phyloP scores from a whole-genome alignment of 148 eudicot genomes.

The Bassia scoparia region DNA sequence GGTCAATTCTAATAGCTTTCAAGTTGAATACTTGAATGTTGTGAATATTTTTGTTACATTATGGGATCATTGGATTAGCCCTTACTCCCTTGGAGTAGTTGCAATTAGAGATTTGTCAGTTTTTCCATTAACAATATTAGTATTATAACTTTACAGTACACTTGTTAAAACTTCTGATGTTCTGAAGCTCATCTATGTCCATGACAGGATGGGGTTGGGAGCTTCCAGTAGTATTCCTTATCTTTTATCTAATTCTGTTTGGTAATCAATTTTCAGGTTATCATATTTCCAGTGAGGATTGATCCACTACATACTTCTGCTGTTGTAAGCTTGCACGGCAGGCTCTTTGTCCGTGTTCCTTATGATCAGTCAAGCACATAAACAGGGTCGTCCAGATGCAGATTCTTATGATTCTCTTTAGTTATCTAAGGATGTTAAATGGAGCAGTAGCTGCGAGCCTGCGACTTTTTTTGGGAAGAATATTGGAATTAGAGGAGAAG shows the following conservation, averaged over 20 bases:
- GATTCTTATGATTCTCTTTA: neutral
- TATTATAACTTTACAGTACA: neutral
- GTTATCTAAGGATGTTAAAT: slow-evolving; percentile 1
- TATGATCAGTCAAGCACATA: slow-evolving; percentile 51
- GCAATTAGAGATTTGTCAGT: too few species aligned
- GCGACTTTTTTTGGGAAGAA: neutral
- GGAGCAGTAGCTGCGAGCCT: slow-evolving; percentile 15
- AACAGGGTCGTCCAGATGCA: slow-evolving; percentile 11
- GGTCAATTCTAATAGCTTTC: slow-evolving; percentile 33
- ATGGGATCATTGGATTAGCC: neutral
- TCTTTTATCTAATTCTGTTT: neutral
- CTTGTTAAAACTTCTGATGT: neutral
- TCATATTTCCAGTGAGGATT: slow-evolving; percentile 68
- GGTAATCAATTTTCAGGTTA: slow-evolving; percentile 50
- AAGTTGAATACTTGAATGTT: neutral
- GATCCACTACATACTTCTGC: slow-evolving; percentile 89
- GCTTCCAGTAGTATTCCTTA: neutral
- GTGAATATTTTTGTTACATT: too few species aligned
- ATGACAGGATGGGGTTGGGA: neutral
- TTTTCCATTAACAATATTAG: too few species aligned
- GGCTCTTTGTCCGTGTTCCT: slow-evolving; percentile 85
- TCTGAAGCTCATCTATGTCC: neutral
- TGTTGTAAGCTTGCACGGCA: slow-evolving; percentile 85
- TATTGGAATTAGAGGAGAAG: slow-evolving; percentile 19
- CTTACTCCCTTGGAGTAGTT: too few species aligned